These are phyloP conservation scores for Boletus sp. DNA, from an alignment of 768 basidiomycete species.

Conservation along the genomic window DNA sequence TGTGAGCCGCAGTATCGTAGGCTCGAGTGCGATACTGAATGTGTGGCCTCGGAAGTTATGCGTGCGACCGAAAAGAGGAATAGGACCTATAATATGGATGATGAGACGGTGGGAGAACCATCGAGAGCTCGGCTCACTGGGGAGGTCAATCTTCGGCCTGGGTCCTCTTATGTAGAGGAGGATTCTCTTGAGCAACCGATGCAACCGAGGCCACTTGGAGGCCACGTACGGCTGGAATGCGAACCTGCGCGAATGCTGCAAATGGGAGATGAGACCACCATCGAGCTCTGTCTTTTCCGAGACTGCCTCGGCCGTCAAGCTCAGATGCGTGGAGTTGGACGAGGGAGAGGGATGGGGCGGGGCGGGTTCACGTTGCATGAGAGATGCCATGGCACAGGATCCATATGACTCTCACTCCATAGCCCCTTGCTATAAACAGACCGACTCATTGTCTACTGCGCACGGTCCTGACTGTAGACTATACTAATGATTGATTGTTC, in stretches of 20 bases:
- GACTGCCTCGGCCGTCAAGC: neutral
- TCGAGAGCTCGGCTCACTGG: slow-evolving; percentile 31
- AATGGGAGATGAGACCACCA: neutral
- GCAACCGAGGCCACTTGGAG: slow-evolving; percentile 19
- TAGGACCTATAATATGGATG: slow-evolving; percentile 40
- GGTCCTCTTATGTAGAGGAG: slow-evolving; percentile 55
- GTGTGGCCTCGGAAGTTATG: slow-evolving; percentile 35
- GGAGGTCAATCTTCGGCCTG: slow-evolving; percentile 49
- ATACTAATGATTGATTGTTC: neutral
- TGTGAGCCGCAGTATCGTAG: slow-evolving; percentile 48
- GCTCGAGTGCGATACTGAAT: slow-evolving; percentile 51
- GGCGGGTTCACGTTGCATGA: slow-evolving; percentile 12
- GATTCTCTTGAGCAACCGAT: slow-evolving; percentile 3
- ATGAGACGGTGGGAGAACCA: neutral
- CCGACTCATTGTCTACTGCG: neutral
- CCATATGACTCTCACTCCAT: neutral
- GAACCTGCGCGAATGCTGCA: neutral
- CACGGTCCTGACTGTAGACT: neutral
- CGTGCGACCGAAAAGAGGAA: slow-evolving; percentile 53
- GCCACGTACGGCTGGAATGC: slow-evolving; percentile 9
- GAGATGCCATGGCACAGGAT: neutral
- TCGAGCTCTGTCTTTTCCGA: slow-evolving; percentile 3
- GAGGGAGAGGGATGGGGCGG: neutral
- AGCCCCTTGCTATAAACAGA: slow-evolving; percentile 4
- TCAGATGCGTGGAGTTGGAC: slow-evolving; percentile 13